These are phyloP conservation scores for Yamadazyma mexicana DNA, from an alignment of 1,139 yeast genomes.

Conservation along the genomic window DNA sequence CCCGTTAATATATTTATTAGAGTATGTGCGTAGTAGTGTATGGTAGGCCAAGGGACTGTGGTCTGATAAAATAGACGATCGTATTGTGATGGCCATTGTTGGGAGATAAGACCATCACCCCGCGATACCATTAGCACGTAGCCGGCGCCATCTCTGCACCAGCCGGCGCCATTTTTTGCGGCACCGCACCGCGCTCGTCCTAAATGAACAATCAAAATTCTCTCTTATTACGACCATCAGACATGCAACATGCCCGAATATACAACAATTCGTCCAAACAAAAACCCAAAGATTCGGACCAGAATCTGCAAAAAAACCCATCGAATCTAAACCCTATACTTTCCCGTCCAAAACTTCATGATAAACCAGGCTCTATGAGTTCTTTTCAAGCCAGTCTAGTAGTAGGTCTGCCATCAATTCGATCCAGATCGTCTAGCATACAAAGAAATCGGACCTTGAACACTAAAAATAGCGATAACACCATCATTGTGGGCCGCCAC, in stretches of 20 bases:
- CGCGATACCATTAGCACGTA: too few species aligned
- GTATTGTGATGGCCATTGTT: too few species aligned
- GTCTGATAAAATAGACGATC: too few species aligned
- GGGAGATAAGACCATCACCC: too few species aligned
- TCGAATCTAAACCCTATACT: neutral
- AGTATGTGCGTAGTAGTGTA: too few species aligned
- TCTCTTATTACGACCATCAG: neutral
- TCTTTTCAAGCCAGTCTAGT: conserved; percentile 23
- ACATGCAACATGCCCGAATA: conserved; percentile 33
- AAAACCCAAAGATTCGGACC: neutral
- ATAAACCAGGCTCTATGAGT: conserved; percentile 16
- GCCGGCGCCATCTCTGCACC: too few species aligned
- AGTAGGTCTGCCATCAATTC: conserved; percentile 16
- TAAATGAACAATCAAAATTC: neutral
- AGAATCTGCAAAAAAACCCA: neutral
- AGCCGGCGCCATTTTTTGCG: neutral
- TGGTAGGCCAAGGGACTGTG: too few species aligned
- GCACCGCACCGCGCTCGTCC: neutral
- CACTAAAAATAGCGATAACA: conserved; percentile 15
- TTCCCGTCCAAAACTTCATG: neutral
- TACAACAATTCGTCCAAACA: conserved; percentile 13
- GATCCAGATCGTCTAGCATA: conserved; percentile 17
- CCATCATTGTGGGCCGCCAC: conserved; percentile 17
- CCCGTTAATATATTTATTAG: neutral
- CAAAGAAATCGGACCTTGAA: conserved; percentile 11